These are phyloP conservation scores for Psophocarpus tetragonolobus DNA, from an alignment of 306 rosid species.

Conservation along the genomic window DNA sequence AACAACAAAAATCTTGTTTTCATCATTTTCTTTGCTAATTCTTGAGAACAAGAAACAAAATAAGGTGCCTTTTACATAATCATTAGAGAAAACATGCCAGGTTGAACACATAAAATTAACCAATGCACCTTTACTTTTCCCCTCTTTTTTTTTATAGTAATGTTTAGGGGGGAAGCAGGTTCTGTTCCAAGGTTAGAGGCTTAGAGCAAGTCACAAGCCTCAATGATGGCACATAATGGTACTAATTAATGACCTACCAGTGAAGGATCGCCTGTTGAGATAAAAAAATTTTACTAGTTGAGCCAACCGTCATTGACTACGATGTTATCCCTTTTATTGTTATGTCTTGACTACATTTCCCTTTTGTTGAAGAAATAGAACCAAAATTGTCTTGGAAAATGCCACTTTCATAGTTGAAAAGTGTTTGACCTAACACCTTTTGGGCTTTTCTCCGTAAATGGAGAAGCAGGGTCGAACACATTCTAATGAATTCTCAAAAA, in stretches of 20 bases:
- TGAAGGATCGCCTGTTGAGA: not conserved
- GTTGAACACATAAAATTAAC: not conserved
- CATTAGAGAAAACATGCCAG: not conserved
- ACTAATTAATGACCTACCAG: not conserved
- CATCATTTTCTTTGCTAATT: not conserved
- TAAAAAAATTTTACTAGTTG: not conserved
- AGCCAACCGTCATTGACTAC: not conserved
- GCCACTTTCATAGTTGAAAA: slow-evolving; percentile 18
- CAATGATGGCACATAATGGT: not conserved
- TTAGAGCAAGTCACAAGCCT: slow-evolving; percentile 4
- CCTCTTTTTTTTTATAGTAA: not conserved
- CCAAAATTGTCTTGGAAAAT: slow-evolving; percentile 16
- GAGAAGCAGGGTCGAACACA: not conserved
- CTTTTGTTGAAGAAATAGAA: slow-evolving; percentile 29
- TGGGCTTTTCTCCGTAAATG: not conserved
- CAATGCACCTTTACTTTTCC: not conserved
- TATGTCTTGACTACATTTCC: slow-evolving; percentile 4
- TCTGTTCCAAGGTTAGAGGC: slow-evolving; percentile 16
- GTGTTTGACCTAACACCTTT: no score
- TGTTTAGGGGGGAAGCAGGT: slow-evolving; percentile 10
- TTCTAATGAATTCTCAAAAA: not conserved
- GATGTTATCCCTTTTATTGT: not conserved
- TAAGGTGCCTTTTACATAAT: not conserved
- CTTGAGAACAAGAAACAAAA: not conserved
- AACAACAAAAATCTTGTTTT: not conserved